These are phyloP conservation scores for Anethum foeniculum DNA, from an alignment of 140 eudicot species.

Conservation along the genomic window DNA sequence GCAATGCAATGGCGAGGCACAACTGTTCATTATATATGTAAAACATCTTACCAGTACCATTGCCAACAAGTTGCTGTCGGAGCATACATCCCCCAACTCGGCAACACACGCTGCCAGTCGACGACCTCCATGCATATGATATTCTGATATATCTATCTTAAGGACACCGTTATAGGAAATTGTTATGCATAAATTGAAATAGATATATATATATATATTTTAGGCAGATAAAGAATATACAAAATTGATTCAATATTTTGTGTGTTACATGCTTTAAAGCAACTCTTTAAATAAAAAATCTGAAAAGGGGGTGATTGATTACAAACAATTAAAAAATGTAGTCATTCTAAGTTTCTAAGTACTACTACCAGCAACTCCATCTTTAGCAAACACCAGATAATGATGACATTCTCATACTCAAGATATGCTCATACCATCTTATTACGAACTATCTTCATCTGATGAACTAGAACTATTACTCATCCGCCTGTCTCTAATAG, in stretches of 20 bases:
- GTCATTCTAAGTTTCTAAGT: neutral
- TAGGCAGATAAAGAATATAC: neutral
- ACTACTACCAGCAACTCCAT: neutral
- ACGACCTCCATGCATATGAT: too few species aligned
- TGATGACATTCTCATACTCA: neutral
- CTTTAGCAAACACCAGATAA: neutral
- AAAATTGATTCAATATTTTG: neutral
- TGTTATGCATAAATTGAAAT: too few species aligned
- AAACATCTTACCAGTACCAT: too few species aligned
- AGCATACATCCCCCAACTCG: too few species aligned
- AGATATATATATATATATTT: neutral
- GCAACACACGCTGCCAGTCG: too few species aligned
- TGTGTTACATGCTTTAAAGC: neutral
- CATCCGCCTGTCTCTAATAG: constrained; percentile 39
- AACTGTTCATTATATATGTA: too few species aligned
- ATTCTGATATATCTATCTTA: too few species aligned
- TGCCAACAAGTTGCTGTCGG: too few species aligned
- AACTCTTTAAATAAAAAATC: neutral
- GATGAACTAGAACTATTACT: constrained; percentile 49
- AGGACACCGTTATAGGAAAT: too few species aligned
- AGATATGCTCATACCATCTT: neutral
- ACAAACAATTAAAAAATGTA: neutral
- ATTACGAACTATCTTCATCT: constrained; percentile 47
- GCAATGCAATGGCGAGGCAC: too few species aligned
- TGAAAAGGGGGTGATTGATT: neutral